Evolutionary conservation across 2,329 filamentous ascomycete species (phyloP).

Genomic region (Nigrospora sphaerica): DNA sequence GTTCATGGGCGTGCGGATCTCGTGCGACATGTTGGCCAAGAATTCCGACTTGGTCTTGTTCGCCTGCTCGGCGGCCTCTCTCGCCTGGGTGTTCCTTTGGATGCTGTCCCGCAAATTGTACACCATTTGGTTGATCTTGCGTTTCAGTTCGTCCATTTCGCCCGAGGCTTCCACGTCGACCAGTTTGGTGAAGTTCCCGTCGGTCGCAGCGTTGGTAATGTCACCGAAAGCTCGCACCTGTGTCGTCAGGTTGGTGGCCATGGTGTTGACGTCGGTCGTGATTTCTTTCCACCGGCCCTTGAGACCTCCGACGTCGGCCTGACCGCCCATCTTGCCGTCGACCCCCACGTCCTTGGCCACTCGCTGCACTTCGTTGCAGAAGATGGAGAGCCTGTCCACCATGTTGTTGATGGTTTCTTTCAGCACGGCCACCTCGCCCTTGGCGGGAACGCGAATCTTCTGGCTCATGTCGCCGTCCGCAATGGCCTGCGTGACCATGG

Average conservation of each 20-base stretch:
- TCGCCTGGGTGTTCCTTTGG: constrained; percentile 89
- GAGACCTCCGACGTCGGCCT: constrained; percentile 88
- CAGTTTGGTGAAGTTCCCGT: constrained; percentile 93
- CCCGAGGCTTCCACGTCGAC: constrained; percentile 96
- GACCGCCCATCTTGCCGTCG: constrained; percentile 96
- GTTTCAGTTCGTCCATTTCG: constrained; percentile 98
- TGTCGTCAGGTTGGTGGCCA: constrained; percentile 74
- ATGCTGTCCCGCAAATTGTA: constrained; percentile 93
- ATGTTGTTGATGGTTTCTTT: constrained; percentile 99
- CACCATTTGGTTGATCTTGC: constrained; percentile 99
- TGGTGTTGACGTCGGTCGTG: constrained; percentile 92
- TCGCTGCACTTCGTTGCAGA: constrained; percentile 91
- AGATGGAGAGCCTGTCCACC: constrained; percentile 90
- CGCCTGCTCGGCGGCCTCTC: constrained; percentile 90
- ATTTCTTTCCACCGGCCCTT: constrained; percentile 98
- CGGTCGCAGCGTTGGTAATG: constrained; percentile 95
- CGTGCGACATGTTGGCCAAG: constrained; percentile 97
- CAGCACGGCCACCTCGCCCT: constrained; percentile 86
- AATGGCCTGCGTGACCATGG: constrained; percentile 89
- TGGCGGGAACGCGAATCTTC: constrained; percentile 91
- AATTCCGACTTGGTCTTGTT: constrained; percentile 99
- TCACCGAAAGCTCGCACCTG: constrained; percentile 97
- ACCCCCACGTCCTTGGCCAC: constrained; percentile 96
- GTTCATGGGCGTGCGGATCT: constrained; percentile 96
- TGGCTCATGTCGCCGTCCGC: constrained; percentile 93